phyloP scores from a whole-genome alignment of 257 asterid species.

The Salvia rosmarinus region DNA sequence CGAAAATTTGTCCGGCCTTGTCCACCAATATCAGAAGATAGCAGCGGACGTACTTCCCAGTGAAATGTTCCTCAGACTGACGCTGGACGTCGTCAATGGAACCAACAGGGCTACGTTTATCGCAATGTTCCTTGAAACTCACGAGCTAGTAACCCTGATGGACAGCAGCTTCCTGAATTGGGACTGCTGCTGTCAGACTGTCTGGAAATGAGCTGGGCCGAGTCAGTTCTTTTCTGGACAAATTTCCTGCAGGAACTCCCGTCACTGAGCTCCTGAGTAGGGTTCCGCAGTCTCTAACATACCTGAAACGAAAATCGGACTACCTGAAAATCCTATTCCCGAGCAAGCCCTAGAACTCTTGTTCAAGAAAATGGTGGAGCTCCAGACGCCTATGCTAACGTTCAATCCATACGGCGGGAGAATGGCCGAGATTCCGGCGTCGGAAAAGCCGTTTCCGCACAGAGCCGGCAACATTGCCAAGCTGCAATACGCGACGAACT shows the following conservation, averaged over 20 bases:
- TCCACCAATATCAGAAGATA: constrained; percentile 42
- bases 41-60: constrained; percentile 39
- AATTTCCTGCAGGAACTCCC: constrained; percentile 44
- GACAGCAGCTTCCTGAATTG: constrained; percentile 46
- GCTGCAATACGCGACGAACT: constrained; percentile 51
- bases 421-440: constrained; percentile 46
- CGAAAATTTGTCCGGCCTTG: constrained; percentile 39
- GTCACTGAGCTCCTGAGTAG: constrained; percentile 46
- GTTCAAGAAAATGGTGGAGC: constrained; percentile 55
- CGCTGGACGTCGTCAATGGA: constrained; percentile 36
- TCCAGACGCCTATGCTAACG: constrained; percentile 34
- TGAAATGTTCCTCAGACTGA: constrained; percentile 45
- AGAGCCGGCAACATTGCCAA: constrained; percentile 49
- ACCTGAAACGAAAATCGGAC: constrained; percentile 65
- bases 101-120: constrained; percentile 49
- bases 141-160: constrained; percentile 35
- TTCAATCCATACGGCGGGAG: constrained; percentile 55
- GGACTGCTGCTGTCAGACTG: constrained; percentile 46
- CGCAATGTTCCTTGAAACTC: constrained; percentile 56
- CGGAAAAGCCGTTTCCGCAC: constrained; percentile 52
- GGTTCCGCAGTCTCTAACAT: constrained; percentile 31
- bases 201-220: constrained; percentile 57
- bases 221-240: constrained; percentile 57
- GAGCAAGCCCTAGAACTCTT: constrained; percentile 45
- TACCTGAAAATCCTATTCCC: constrained; percentile 53